Evolutionary conservation across 176 grass and related monocot species (phyloP).

Genomic region (Phoenix dactylifera): DNA sequence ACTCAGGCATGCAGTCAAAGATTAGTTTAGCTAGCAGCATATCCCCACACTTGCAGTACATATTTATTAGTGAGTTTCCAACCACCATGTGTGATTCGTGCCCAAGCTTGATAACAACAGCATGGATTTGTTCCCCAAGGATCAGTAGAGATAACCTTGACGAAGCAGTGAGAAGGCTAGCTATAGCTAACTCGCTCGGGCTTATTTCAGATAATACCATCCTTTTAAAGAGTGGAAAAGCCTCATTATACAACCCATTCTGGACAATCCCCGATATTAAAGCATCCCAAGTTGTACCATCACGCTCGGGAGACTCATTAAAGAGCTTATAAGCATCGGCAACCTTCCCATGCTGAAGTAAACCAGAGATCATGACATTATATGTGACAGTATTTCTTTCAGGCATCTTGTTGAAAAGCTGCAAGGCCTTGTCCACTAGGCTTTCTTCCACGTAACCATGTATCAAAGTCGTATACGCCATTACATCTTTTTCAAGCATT

Average conservation of each 20-base stretch:
- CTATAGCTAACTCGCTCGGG: constrained; percentile 40
- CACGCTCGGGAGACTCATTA: constrained; percentile 31
- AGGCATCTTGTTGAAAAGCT: constrained; percentile 43
- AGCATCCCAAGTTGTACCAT: constrained; percentile 43
- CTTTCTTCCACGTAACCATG: constrained; percentile 66
- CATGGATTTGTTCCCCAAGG: constrained; percentile 48
- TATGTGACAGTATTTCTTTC: constrained; percentile 40
- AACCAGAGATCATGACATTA: constrained; percentile 58
- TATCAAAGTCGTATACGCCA: constrained; percentile 46
- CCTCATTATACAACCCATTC: constrained; percentile 39
- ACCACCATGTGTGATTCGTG: constrained; percentile 31
- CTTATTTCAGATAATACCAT: constrained; percentile 40
- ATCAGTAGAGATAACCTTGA: constrained; percentile 37
- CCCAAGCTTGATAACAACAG: constrained; percentile 36
- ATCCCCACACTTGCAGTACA: constrained; percentile 65
- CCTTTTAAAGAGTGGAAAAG: constrained; percentile 37
- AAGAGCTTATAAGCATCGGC: constrained; percentile 58
- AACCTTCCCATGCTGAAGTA: constrained; percentile 45
- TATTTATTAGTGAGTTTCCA: constrained; percentile 52
- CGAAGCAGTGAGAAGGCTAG: constrained; percentile 45
- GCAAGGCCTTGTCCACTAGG: constrained; percentile 32
- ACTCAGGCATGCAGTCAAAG: constrained; percentile 34
- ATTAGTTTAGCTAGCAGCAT: constrained; percentile 26
- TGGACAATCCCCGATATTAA: constrained; percentile 43
- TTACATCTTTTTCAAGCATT: constrained; percentile 35